phyloP scores from a whole-genome alignment of 2,329 filamentous ascomycete genomes.

The Apiospora aurea region DNA sequence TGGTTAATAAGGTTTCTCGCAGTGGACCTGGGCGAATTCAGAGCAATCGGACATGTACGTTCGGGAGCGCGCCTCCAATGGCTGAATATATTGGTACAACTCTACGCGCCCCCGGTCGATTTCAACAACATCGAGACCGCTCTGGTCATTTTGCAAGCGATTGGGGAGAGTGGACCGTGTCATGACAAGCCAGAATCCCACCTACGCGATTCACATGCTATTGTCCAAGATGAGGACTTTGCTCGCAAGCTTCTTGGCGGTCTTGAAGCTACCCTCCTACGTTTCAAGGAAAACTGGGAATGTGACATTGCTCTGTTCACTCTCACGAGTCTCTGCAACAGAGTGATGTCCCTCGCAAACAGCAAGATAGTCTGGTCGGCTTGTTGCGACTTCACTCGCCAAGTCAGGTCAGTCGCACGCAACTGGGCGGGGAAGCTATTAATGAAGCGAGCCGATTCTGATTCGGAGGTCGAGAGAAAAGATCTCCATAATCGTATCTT shows the following conservation, averaged over 20 bases:
- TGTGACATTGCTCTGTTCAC: constrained; percentile 23
- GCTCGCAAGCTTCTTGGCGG: not conserved
- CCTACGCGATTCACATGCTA: constrained; percentile 20
- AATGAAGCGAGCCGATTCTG: not conserved
- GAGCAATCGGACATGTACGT: constrained; percentile 26
- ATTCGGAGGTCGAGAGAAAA: not conserved
- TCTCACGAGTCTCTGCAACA: constrained; percentile 8
- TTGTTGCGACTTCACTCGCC: not conserved
- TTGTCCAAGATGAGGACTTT: constrained; percentile 18
- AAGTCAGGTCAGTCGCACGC: constrained; percentile 4
- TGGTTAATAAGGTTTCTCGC: not conserved
- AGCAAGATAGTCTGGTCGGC: constrained; percentile 24
- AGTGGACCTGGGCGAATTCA: constrained; percentile 24
- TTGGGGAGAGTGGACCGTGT: constrained; percentile 18
- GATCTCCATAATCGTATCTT: not conserved
- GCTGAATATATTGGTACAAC: constrained; percentile 25
- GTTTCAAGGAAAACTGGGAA: constrained; percentile 26
- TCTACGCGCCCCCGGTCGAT: constrained; percentile 22
- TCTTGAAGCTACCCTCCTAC: constrained; percentile 12
- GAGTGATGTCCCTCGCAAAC: constrained; percentile 19
- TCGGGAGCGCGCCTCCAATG: constrained; percentile 26
- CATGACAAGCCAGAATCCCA: not conserved
- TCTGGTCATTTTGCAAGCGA: constrained; percentile 15
- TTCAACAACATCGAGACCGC: constrained; percentile 23
- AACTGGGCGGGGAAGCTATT: not conserved